Percentiles rank a stretch among this genome's conserved stretches.
Conservation (phyloP, 2,329 filamentous ascomycete species). For the Aspergillus fructus region DNA sequence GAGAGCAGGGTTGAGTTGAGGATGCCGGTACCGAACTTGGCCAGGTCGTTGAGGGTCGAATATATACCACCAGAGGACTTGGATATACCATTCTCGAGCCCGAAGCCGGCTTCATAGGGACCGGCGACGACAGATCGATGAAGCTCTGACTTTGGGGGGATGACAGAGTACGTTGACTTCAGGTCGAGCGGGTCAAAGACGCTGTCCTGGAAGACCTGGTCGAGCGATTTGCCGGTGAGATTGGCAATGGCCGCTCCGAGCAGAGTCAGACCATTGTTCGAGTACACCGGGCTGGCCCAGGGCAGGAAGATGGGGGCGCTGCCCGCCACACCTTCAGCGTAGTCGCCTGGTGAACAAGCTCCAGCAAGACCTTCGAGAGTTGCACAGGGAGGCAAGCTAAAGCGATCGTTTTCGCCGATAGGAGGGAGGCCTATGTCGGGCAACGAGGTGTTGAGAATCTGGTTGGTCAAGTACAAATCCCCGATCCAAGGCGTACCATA, state of each 20-base stretch:
- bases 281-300: slow-evolving; percentile 50
- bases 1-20: slow-evolving; percentile 38
- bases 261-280: slow-evolving; percentile 45
- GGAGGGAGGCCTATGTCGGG: slow-evolving; percentile 19
- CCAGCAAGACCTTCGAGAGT: background rate
- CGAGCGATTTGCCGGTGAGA: slow-evolving; percentile 42
- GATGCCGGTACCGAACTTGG: slow-evolving; percentile 32
- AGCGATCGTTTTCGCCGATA: slow-evolving; percentile 26
- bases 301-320: slow-evolving; percentile 43
- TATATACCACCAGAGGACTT: slow-evolving; percentile 21
- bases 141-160: slow-evolving; percentile 22
- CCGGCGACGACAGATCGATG: slow-evolving; percentile 20
- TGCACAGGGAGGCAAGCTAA: slow-evolving; percentile 12
- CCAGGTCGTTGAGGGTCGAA: slow-evolving; percentile 39
- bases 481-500: background rate
- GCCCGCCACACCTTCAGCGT: background rate
- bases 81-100: slow-evolving; percentile 11
- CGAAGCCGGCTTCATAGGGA: background rate
- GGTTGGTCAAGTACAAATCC: background rate
- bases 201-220: slow-evolving; percentile 39
- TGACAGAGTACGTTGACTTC: slow-evolving; percentile 39
- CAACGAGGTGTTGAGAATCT: no score
- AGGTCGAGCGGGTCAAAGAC: slow-evolving; percentile 48
- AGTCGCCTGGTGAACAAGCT: background rate
- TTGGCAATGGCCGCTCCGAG: slow-evolving; percentile 48